These are phyloP conservation scores for Ophiostoma sp. DNA, from an alignment of 2,329 filamentous ascomycete species.

Conservation along the genomic window DNA sequence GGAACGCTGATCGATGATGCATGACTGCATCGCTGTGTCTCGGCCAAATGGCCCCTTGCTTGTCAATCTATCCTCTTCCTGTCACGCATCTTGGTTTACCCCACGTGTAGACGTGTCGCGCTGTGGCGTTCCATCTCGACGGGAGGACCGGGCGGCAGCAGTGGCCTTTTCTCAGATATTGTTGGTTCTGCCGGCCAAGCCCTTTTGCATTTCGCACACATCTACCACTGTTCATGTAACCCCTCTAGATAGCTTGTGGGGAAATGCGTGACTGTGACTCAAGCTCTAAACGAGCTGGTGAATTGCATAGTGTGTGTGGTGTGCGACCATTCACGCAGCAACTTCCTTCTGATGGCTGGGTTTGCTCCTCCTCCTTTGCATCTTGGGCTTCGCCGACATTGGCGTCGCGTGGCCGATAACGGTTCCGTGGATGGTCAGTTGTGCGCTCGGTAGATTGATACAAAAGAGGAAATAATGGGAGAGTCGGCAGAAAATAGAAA, in stretches of 20 bases:
- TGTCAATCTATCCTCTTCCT: neutral
- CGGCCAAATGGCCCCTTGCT: constrained; percentile 1
- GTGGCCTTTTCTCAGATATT: neutral
- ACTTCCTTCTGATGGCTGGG: neutral
- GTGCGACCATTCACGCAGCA: neutral
- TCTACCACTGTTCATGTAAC: neutral
- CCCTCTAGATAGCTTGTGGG: neutral
- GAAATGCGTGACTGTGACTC: neutral
- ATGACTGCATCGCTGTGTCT: neutral
- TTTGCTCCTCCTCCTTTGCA: neutral
- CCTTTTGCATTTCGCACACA: too few relatives aligned
- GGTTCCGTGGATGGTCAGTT: neutral
- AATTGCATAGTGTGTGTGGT: neutral
- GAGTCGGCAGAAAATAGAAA: neutral
- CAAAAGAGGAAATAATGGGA: neutral
- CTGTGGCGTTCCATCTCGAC: neutral
- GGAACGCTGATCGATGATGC: neutral
- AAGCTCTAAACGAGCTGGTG: neutral
- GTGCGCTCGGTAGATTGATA: neutral
- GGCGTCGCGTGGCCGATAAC: constrained; percentile 1
- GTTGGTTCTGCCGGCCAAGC: too few relatives aligned
- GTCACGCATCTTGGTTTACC: constrained; percentile 4
- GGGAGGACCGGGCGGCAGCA: neutral
- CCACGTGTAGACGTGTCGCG: constrained; percentile 3
- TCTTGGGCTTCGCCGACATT: neutral